Conservation (phyloP, 495 filamentous ascomycete genomes). For the Gamarada debralockiae region DNA sequence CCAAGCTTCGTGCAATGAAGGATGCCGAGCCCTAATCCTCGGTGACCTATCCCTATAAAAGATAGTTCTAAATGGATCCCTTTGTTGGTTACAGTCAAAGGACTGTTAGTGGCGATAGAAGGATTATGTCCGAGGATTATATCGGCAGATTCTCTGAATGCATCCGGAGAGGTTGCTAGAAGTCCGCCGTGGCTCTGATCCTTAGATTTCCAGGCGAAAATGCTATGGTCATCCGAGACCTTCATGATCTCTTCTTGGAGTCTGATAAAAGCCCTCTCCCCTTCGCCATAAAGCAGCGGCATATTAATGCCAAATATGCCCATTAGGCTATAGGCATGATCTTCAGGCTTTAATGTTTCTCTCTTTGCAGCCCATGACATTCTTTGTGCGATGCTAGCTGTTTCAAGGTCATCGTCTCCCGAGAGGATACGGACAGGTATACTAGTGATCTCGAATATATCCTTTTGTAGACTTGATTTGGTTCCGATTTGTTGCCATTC, state of each 20-base stretch:
- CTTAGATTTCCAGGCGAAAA: constrained; percentile 2
- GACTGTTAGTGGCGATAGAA: not conserved
- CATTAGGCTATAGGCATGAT: not conserved
- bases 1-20: not conserved
- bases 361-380: no score
- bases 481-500: not conserved
- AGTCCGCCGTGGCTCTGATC: not conserved
- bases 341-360: not conserved
- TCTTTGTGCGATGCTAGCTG: no score
- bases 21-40: not conserved
- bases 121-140: not conserved
- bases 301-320: constrained; percentile 1
- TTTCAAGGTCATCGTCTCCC: constrained; percentile 1
- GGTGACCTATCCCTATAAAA: not conserved
- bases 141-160: not conserved
- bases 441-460: not conserved
- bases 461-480: not conserved
- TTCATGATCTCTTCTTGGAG: not conserved
- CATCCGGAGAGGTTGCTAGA: not conserved
- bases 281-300: constrained; percentile 1
- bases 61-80: not conserved
- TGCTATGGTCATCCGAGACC: not conserved
- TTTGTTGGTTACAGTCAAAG: constrained; percentile 1
- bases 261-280: no score
- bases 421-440: constrained; percentile 1